phyloP scores from a whole-genome alignment of 345 rosid genomes.

The Pugionium dolabratum region DNA sequence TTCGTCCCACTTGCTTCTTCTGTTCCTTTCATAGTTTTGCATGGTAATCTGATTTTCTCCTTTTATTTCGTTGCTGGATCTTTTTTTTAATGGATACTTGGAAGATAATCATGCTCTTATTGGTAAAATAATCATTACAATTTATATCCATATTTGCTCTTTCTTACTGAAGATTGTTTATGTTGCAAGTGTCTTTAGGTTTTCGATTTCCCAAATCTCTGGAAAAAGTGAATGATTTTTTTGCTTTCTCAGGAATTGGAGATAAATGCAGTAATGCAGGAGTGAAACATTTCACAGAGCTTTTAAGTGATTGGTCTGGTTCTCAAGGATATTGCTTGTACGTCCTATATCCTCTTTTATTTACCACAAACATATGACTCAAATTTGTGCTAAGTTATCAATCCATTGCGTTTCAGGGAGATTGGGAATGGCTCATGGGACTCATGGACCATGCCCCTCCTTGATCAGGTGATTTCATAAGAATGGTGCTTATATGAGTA shows the following conservation, averaged over 20 bases:
- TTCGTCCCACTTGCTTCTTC: conserved; percentile 45
- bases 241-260: conserved; percentile 55
- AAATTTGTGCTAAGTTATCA: neutral
- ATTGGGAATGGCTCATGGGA: conserved; percentile 94
- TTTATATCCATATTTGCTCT: neutral
- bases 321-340: conserved; percentile 91
- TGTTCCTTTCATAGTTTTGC: conserved; percentile 74
- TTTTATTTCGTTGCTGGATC: neutral
- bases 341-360: conserved; percentile 26
- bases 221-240: neutral
- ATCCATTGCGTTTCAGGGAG: conserved; percentile 48
- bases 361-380: conserved; percentile 4
- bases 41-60: conserved; percentile 46
- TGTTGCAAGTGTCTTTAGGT: conserved; percentile 2
- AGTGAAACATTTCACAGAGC: conserved; percentile 58
- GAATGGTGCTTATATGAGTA: conserved; percentile 1
- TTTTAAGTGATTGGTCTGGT: conserved; percentile 70
- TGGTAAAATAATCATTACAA: neutral
- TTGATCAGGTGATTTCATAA: conserved; percentile 57
- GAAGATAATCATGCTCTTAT: neutral
- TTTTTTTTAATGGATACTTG: neutral
- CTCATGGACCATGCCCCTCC: conserved; percentile 88
- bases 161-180: conserved; percentile 4
- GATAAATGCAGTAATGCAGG: conserved; percentile 69
- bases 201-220: conserved; percentile 14